Evolutionary conservation across 2,329 filamentous ascomycete genomes (phyloP).

Genomic region (Metarhizium rileyi): DNA sequence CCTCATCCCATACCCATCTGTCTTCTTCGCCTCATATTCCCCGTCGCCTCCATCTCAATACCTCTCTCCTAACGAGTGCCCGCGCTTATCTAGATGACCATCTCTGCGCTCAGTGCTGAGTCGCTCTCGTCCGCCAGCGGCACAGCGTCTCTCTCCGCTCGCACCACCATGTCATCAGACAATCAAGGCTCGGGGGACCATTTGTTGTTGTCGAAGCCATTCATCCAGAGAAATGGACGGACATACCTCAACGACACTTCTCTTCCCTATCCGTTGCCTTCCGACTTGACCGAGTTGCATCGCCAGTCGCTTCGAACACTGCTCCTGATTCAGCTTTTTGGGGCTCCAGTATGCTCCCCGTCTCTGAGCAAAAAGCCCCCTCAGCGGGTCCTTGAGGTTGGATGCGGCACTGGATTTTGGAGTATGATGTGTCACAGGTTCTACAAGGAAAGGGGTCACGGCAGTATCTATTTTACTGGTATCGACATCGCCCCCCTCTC

Average conservation of each 20-base stretch:
- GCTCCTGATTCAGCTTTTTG: slow-evolving; percentile 71
- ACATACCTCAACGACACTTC: slow-evolving; percentile 69
- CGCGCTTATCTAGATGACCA: slow-evolving; percentile 26
- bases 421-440: slow-evolving; percentile 79
- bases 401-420: slow-evolving; percentile 84
- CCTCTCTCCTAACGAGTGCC: slow-evolving; percentile 12
- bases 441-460: slow-evolving; percentile 58
- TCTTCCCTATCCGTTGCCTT: slow-evolving; percentile 73
- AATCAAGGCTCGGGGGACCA: slow-evolving; percentile 33
- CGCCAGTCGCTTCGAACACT: slow-evolving; percentile 78
- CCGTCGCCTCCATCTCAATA: not conserved
- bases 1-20: not conserved
- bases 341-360: slow-evolving; percentile 67
- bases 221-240: slow-evolving; percentile 67
- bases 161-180: slow-evolving; percentile 41
- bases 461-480: slow-evolving; percentile 67
- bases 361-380: slow-evolving; percentile 58
- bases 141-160: slow-evolving; percentile 30
- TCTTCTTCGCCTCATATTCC: not conserved
- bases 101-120: slow-evolving; percentile 30
- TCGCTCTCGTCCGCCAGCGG: slow-evolving; percentile 38
- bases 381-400: slow-evolving; percentile 71
- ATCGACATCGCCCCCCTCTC: slow-evolving; percentile 71
- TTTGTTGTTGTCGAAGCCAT: slow-evolving; percentile 36
- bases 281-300: slow-evolving; percentile 79